phyloP scores from a whole-genome alignment of 441 rosid species.

The Syzygium malaccense region DNA sequence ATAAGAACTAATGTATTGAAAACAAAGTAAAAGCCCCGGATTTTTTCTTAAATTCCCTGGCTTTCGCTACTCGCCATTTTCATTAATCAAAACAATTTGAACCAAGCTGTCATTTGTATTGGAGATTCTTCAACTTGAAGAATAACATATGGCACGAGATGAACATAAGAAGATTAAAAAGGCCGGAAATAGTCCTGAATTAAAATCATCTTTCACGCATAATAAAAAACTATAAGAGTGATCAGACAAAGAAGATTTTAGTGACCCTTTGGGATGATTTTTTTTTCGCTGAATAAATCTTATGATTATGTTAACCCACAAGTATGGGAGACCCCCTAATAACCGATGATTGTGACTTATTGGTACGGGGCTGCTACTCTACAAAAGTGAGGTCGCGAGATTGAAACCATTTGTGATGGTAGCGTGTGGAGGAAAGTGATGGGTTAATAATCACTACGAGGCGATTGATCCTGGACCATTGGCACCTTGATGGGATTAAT shows the following conservation, averaged over 20 bases:
- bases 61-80: neutral
- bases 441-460: too few relatives aligned
- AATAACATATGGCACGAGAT: neutral
- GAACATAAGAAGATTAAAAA: neutral
- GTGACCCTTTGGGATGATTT: neutral
- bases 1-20: neutral
- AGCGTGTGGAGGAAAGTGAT: too few relatives aligned
- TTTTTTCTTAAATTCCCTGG: neutral
- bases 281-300: accelerated
- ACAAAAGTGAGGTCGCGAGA: neutral
- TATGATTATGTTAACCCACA: neutral
- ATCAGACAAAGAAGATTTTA: too few relatives aligned
- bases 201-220: too few relatives aligned
- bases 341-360: neutral
- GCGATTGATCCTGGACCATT: neutral
- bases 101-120: neutral
- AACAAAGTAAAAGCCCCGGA: neutral
- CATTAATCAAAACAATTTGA: neutral
- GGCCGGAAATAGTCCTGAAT: neutral
- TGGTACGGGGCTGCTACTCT: neutral
- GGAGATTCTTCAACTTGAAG: neutral
- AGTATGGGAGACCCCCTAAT: neutral
- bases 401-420: neutral
- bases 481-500: neutral
- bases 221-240: too few relatives aligned